Percentiles rank a stretch among this genome's conserved stretches.
Evolutionary conservation across 495 filamentous ascomycete genomes (phyloP).

Genomic region (Lasiosphaeriaceae sp.): DNA sequence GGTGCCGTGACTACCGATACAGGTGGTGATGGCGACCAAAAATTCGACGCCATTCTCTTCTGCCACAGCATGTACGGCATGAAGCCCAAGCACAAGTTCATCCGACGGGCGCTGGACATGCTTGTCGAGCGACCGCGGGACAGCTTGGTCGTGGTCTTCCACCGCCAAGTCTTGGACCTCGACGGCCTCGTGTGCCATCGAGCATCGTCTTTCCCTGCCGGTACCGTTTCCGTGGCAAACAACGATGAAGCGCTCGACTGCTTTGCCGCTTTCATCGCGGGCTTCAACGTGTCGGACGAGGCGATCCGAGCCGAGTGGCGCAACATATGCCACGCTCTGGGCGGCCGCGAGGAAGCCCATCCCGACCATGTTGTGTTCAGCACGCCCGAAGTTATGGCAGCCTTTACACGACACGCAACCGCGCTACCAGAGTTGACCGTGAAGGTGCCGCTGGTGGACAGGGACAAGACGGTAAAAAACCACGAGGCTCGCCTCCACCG

Average conservation of each 20-base stretch:
- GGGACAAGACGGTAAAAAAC: constrained; percentile 46
- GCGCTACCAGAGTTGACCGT: constrained; percentile 45
- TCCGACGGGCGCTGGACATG: constrained; percentile 49
- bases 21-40: constrained; percentile 26
- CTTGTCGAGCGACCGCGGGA: constrained; percentile 42
- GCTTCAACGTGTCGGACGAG: constrained; percentile 39
- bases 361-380: constrained; percentile 48
- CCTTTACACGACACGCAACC: constrained; percentile 49
- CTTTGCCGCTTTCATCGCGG: constrained; percentile 53
- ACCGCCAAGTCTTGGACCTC: constrained; percentile 47
- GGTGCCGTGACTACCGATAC: background rate
- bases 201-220: constrained; percentile 50
- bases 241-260: constrained; percentile 47
- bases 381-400: constrained; percentile 48
- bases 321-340: constrained; percentile 49
- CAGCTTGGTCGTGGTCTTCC: constrained; percentile 53
- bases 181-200: constrained; percentile 50
- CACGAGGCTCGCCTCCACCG: constrained; percentile 44
- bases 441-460: constrained; percentile 43
- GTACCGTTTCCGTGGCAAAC: constrained; percentile 43
- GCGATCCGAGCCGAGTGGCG: constrained; percentile 44
- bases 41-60: constrained; percentile 57
- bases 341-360: constrained; percentile 38
- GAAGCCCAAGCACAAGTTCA: constrained; percentile 45
- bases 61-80: constrained; percentile 65